Conservation (phyloP, 2,329 filamentous ascomycete species). For the Calonectria leucothoes region DNA sequence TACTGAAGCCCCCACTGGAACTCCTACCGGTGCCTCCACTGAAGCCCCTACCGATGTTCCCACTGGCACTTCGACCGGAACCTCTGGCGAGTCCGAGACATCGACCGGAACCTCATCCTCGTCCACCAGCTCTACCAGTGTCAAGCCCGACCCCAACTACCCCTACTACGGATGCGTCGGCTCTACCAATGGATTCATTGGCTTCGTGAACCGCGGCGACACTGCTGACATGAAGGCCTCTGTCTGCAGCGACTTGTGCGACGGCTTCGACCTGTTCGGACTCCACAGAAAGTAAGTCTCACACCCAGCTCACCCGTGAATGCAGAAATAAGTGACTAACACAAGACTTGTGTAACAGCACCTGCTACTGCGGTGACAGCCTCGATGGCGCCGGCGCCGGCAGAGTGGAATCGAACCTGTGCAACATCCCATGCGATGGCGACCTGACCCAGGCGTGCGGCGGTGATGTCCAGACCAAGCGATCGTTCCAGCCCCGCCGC, state of each 20-base stretch:
- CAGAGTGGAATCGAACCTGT: constrained; percentile 17
- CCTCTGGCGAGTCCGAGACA: neutral
- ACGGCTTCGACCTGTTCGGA: constrained; percentile 32
- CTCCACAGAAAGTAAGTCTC: constrained; percentile 35
- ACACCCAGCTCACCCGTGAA: rapidly evolving
- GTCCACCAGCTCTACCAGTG: neutral
- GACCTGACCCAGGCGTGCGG: constrained; percentile 34
- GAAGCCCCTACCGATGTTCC: constrained; percentile 5
- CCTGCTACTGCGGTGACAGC: constrained; percentile 36
- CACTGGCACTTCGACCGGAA: neutral
- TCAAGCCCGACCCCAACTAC: constrained; percentile 29
- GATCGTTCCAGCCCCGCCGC: constrained; percentile 14
- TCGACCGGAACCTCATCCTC: too few species aligned
- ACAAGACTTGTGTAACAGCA: neutral
- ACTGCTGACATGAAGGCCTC: neutral
- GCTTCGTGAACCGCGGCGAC: neutral
- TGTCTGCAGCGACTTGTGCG: neutral
- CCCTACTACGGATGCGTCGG: constrained; percentile 41
- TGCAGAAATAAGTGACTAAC: neutral
- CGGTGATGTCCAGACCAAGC: constrained; percentile 29
- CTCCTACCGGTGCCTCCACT: constrained; percentile 51
- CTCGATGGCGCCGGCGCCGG: constrained; percentile 7
- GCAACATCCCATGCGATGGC: constrained; percentile 37
- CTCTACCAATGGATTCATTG: constrained; percentile 12
- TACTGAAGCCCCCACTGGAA: constrained; percentile 13